Evolutionary conservation across 148 eudicot species (phyloP), one percentile per base, ranked within the genome.

Genomic region (Camellia granthamiana): DNA sequence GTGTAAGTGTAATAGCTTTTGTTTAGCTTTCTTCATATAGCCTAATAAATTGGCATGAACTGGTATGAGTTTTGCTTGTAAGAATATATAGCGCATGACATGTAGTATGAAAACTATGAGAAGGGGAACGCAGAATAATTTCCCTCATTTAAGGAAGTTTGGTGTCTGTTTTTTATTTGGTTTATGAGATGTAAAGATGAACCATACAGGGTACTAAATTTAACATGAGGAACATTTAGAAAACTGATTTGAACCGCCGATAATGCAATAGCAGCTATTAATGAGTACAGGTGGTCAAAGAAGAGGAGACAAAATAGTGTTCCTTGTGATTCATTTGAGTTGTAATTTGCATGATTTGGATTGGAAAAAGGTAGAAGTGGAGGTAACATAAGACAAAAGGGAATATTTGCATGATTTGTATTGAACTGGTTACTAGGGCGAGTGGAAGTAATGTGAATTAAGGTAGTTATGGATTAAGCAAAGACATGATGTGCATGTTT

Each of bases 1-100:
- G 80, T 93, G 99, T 96, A 90, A 89, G 99, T 87, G 43, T 15
- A n/a, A 7, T 69, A 18, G 47, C 73, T 54, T 18, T 49, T 74
- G 7, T 8, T 56, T 44, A 71, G 16, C 42, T 58, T 70, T 79
- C 68, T 79, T 21, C 18, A 19, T 8, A 12, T 52, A 1, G 72
- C 47, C 73, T 44, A 30, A 54, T 23, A 54, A 19, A 49, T 51
- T 51, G 21, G 42, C 15, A 46, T 43, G 8, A 21, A 49, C 7
- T 30, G 3, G 73, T 14, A 9, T 69, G 21, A 47, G 15, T 69
- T 69, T 44, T 69, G 21, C 15, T 47, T 51, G 2, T 7, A 72
- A 71, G 54, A 18, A 3, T 72, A 16, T 43, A 15, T 69, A 69
- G 52, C 21, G 2, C 3, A 69, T 70, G 18, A 16, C 18, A 0